Conservation (phyloP, 2,329 filamentous ascomycete genomes). For the Ophiostoma ulmi region DNA sequence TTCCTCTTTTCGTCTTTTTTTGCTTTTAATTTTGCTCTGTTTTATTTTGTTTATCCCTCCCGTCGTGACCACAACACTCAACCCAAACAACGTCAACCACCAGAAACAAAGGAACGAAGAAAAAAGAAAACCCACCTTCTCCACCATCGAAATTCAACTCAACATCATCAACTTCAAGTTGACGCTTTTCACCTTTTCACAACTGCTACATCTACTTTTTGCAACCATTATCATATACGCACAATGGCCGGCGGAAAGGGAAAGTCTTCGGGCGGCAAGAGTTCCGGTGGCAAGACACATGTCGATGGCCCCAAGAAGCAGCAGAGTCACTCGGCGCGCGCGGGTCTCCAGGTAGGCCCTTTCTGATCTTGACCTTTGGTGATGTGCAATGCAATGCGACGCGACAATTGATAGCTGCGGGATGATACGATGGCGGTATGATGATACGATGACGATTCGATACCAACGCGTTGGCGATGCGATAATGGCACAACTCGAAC, state of each 20-base stretch:
- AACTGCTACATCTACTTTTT: background rate
- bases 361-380: background rate
- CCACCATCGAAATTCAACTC: background rate
- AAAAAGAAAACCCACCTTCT: constrained; percentile 8
- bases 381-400: background rate
- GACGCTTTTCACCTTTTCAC: background rate
- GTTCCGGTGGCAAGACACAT: constrained; percentile 68
- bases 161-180: background rate
- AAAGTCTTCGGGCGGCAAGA: constrained; percentile 88
- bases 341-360: constrained; percentile 80
- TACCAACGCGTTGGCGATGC: background rate
- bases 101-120: background rate
- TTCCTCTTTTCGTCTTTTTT: constrained; percentile 7
- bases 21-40: constrained; percentile 10
- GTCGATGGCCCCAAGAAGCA: constrained; percentile 73
- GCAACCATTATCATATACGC: background rate
- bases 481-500: background rate
- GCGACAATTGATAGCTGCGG: background rate
- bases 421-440: background rate
- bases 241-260: constrained; percentile 80
- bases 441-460: background rate
- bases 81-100: background rate
- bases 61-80: constrained; percentile 2
- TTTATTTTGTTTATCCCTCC: constrained; percentile 9
- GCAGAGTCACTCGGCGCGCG: constrained; percentile 92